A percentile compares a stretch with the other conserved stretches of the same genome.
Evolutionary conservation across 1,284 basidiomycete genomes (phyloP).

Genomic region (Pascua guehoae): DNA sequence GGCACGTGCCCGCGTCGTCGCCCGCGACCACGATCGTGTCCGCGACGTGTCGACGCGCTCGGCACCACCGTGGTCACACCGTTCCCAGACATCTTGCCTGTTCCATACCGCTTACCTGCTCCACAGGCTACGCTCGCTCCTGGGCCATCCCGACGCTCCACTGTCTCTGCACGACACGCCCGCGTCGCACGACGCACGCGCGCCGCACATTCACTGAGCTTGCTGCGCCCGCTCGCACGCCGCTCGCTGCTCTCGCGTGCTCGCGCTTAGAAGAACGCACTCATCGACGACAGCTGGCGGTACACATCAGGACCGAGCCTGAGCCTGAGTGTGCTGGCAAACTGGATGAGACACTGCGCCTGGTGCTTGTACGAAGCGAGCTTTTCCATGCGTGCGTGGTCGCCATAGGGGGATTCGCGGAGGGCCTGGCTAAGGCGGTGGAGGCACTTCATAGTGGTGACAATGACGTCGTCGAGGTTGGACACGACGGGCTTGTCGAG

Average conservation of each 20-base stretch:
- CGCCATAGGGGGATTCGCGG: conserved; percentile 69
- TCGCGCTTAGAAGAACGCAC: conserved; percentile 23
- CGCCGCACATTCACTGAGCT: no score
- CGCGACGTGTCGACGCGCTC: no score
- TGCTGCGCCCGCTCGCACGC: not conserved
- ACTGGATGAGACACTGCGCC: conserved; percentile 64
- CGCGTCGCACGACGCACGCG: no score
- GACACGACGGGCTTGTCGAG: conserved; percentile 80
- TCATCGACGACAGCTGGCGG: conserved; percentile 62
- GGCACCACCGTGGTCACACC: no score
- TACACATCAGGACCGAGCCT: conserved; percentile 88
- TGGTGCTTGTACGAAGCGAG: conserved; percentile 44
- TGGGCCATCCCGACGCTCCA: no score
- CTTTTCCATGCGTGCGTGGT: conserved; percentile 38
- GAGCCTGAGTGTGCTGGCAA: conserved; percentile 81
- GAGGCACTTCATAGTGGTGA: conserved; percentile 91
- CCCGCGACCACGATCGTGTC: no score
- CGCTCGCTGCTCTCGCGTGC: no score
- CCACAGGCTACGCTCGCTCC: no score
- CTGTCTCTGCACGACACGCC: no score
- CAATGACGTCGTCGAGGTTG: conserved; percentile 83
- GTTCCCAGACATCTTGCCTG: no score
- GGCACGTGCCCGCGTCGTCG: no score
- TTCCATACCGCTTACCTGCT: no score
- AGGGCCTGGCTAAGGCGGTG: conserved; percentile 71